These are phyloP conservation scores for Pichia nakasei DNA, from an alignment of 805 yeast genomes.

Conservation along the genomic window DNA sequence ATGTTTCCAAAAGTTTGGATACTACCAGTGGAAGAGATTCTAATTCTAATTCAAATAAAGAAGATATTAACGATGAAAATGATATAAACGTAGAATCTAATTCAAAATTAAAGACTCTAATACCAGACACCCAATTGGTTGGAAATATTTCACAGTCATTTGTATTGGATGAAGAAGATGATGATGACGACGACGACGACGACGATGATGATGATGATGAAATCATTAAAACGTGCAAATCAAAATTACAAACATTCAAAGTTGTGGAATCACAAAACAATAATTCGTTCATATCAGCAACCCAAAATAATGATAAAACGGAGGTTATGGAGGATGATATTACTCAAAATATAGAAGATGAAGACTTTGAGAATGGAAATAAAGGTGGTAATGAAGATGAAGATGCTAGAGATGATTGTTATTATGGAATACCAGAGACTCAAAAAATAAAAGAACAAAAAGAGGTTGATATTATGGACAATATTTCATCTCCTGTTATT, in stretches of 20 bases:
- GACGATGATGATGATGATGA: constrained; percentile 2
- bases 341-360: background rate
- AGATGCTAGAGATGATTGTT: no score
- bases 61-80: background rate
- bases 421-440: background rate
- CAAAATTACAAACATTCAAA: constrained; percentile 2
- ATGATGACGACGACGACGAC: background rate
- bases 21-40: no score
- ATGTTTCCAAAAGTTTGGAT: background rate
- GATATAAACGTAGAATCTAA: background rate
- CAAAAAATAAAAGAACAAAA: background rate
- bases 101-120: background rate
- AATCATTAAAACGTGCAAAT: background rate
- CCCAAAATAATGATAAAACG: background rate
- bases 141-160: constrained; percentile 6
- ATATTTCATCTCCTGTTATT: background rate
- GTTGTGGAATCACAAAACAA: background rate
- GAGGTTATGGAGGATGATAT: background rate
- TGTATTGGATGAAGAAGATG: constrained; percentile 5
- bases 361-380: background rate
- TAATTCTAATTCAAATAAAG: no score
- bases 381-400: no score
- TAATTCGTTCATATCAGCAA: background rate
- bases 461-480: background rate
- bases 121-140: constrained; percentile 4